Conservation (phyloP, 257 asterid genomes). For the Petrea volubilis region DNA sequence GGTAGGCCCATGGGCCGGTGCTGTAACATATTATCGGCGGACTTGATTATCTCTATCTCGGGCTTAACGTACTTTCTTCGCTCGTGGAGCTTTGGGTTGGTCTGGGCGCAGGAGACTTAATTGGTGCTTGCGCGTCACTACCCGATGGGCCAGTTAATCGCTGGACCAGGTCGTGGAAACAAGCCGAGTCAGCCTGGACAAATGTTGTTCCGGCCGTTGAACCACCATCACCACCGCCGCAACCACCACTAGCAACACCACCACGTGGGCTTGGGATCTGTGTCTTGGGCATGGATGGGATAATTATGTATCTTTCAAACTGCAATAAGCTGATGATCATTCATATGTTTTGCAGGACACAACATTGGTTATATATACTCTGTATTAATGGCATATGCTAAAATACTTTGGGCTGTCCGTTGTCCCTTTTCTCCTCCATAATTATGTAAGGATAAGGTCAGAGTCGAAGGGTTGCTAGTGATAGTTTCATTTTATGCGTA, state of each 20-base stretch:
- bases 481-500: too few species aligned
- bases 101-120: conserved; percentile 24
- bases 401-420: too few species aligned
- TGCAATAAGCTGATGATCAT: not conserved
- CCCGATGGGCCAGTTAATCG: conserved; percentile 39
- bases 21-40: not conserved
- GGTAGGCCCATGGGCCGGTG: not conserved
- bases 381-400: too few species aligned
- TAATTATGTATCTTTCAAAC: not conserved
- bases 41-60: conserved; percentile 27
- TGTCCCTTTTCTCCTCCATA: too few species aligned
- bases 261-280: conserved; percentile 1
- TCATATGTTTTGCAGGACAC: not conserved
- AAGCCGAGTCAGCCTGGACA: conserved; percentile 35
- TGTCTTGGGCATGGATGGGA: conserved; percentile 16
- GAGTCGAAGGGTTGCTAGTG: too few species aligned
- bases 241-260: too few species aligned
- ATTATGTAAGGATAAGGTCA: too few species aligned
- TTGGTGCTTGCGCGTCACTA: not conserved
- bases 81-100: conserved; percentile 34
- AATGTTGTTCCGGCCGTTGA: conserved; percentile 26
- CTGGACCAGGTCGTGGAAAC: conserved; percentile 43
- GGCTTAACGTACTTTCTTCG: conserved; percentile 27
- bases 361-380: not conserved
- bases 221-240: not conserved